Base-by-base conservation (phyloP, 2,329 filamentous ascomycete species). In the Fusarium incarnatum region DNA sequence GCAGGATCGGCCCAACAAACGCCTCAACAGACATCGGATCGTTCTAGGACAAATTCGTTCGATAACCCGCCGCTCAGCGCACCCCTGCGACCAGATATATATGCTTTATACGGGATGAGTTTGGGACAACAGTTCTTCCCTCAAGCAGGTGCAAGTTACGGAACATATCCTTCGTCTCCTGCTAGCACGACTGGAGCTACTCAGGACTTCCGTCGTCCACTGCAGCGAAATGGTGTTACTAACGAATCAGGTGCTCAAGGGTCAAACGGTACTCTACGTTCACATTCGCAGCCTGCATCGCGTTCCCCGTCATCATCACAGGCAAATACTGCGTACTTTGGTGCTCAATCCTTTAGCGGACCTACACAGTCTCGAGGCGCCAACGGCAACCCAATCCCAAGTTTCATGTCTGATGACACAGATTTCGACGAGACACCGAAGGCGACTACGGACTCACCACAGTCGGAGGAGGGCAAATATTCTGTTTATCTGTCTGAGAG, bases 231-330 rank as follows among this genome's bases (percentile, higher is more conserved):
- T 3, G 80, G 82, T 12, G 79, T 82, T 25, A 80, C 83, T 18
- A 85, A 83, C 25, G 87, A 89, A 37, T 77, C 83, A 16, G 83
- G 82, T 12, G 74, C 80, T 20, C 78, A 82, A 40, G 79, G 83
- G 54, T 82, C 87, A 27, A 86, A 82, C 58, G 87, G 88, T 70
- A 82, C 87, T n/a, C 77, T 89, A 65, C 84, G 89, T 68, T 91
- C 89, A 27, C 89, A 91, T 75, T 91, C 89, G n/a, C 89, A 91
- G 75, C 89, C 89, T 25, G 88, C 88, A 5, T 85, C 87, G 34
- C 82, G 87, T 30, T 80, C 82, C 69, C 73, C 78, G 48, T 67
- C 78, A 72, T 32, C 81, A 73, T 63, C 75, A 59, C 64, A 75
- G 42, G 58, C 73, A 18, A 54, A 68, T 3, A 56, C 70, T 13